Evolutionary conservation across 306 rosid genomes (phyloP).

Genomic region (Betula pendula): DNA sequence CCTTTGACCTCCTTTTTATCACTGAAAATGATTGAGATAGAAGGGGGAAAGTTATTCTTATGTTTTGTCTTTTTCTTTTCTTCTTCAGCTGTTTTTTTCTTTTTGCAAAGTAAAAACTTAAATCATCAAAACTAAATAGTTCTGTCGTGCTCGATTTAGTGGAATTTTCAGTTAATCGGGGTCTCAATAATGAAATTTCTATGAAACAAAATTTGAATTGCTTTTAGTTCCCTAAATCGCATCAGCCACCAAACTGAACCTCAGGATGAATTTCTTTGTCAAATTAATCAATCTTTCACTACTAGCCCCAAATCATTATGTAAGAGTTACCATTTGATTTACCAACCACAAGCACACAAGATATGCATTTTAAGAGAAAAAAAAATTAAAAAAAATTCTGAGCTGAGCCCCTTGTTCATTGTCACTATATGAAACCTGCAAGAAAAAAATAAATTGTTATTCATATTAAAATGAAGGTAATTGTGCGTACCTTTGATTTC

Average conservation of each 20-base stretch:
- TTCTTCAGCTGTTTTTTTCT: neutral
- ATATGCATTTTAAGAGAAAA: neutral
- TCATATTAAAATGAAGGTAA: slow-evolving; percentile 2
- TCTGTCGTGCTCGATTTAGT: neutral
- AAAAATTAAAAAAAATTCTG: neutral
- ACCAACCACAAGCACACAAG: neutral
- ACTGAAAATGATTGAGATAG: neutral
- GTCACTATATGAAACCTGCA: neutral
- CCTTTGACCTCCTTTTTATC: neutral
- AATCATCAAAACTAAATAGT: neutral
- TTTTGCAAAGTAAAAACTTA: neutral
- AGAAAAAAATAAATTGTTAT: neutral
- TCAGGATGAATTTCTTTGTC: neutral
- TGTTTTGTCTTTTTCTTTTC: neutral
- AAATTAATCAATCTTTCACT: neutral
- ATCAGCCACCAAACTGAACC: neutral
- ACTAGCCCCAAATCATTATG: neutral
- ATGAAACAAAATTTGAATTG: neutral
- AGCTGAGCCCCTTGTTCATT: neutral
- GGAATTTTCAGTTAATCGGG: neutral
- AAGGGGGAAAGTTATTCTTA: neutral
- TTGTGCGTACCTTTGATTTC: slow-evolving; percentile 61
- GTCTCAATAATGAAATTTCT: neutral
- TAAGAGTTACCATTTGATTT: neutral
- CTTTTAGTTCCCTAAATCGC: neutral